A percentile compares a stretch with the other conserved stretches of the same genome.
phyloP scores from a whole-genome alignment of 2,329 filamentous ascomycete species.

The Malbranchea zuffiana region DNA sequence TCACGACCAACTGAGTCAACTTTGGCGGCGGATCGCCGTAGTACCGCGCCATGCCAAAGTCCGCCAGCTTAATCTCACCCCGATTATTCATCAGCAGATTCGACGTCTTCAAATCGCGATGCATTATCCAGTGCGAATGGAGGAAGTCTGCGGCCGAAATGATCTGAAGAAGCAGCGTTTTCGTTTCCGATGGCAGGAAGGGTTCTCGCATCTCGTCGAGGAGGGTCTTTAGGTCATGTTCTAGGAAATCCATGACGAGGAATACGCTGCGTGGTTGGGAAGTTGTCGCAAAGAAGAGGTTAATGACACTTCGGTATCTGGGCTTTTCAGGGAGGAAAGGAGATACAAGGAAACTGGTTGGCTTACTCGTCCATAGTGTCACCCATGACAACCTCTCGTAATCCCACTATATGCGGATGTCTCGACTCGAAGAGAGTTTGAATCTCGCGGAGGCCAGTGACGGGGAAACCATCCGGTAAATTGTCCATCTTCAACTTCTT shows the following conservation, averaged over 20 bases:
- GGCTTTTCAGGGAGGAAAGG: conserved; percentile 26
- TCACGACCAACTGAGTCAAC: conserved; percentile 87
- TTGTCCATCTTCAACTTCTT: conserved; percentile 88
- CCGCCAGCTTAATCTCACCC: conserved; percentile 86
- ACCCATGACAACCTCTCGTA: conserved; percentile 77
- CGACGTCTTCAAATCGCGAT: conserved; percentile 86
- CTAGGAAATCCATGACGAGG: conserved; percentile 92
- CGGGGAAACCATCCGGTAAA: conserved; percentile 70
- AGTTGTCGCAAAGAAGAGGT: conserved; percentile 19
- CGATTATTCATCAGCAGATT: conserved; percentile 94
- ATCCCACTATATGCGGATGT: conserved; percentile 70
- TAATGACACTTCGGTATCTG: conserved; percentile 27
- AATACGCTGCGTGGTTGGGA: conserved; percentile 53
- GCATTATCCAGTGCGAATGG: conserved; percentile 81
- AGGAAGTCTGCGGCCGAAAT: conserved; percentile 71
- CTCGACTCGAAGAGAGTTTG: conserved; percentile 72
- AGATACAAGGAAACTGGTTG: conserved; percentile 4
- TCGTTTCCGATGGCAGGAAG: conserved; percentile 84
- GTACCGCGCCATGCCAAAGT: conserved; percentile 96
- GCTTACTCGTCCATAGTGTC: conserved; percentile 49
- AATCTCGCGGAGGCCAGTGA: conserved; percentile 88
- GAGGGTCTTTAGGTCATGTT: conserved; percentile 90
- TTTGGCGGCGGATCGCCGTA: conserved; percentile 66
- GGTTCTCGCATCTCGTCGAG: conserved; percentile 91
- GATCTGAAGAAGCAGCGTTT: conserved; percentile 78